phyloP scores from a whole-genome alignment of 2,329 filamentous ascomycete species.

The Fusarium circinatum region DNA sequence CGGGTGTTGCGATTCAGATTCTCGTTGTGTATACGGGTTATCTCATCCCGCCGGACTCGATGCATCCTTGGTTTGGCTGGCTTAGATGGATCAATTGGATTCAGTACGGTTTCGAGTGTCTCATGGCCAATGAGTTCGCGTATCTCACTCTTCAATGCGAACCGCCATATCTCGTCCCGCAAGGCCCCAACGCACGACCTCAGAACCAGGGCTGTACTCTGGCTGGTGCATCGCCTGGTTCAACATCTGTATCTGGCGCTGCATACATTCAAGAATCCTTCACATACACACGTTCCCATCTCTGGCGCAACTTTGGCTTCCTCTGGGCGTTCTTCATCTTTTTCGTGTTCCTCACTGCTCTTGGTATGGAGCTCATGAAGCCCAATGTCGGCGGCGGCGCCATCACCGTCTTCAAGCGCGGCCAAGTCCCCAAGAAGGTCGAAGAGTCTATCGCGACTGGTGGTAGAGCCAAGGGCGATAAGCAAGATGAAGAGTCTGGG shows the following conservation, averaged over 20 bases:
- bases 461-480: constrained; percentile 49
- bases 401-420: constrained; percentile 71
- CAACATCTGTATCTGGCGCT: constrained; percentile 61
- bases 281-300: constrained; percentile 64
- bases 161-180: constrained; percentile 66
- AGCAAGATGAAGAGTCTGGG: constrained; percentile 62
- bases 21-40: constrained; percentile 77
- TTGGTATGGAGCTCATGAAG: constrained; percentile 74
- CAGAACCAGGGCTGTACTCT: constrained; percentile 66
- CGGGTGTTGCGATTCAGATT: constrained; percentile 67
- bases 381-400: constrained; percentile 68
- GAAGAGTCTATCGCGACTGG: constrained; percentile 67
- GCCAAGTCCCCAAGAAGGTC: constrained; percentile 68
- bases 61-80: constrained; percentile 72
- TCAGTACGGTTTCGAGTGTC: constrained; percentile 76
- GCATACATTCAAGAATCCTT: constrained; percentile 65
- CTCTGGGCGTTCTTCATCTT: constrained; percentile 79
- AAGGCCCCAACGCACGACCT: constrained; percentile 45
- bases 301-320: constrained; percentile 83
- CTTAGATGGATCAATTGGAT: constrained; percentile 74
- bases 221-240: constrained; percentile 57
- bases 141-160: constrained; percentile 67
- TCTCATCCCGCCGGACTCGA: constrained; percentile 66
- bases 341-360: constrained; percentile 77
- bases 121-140: constrained; percentile 72